phyloP scores from a whole-genome alignment of 768 basidiomycete genomes.

The Russula ochroleuca region DNA sequence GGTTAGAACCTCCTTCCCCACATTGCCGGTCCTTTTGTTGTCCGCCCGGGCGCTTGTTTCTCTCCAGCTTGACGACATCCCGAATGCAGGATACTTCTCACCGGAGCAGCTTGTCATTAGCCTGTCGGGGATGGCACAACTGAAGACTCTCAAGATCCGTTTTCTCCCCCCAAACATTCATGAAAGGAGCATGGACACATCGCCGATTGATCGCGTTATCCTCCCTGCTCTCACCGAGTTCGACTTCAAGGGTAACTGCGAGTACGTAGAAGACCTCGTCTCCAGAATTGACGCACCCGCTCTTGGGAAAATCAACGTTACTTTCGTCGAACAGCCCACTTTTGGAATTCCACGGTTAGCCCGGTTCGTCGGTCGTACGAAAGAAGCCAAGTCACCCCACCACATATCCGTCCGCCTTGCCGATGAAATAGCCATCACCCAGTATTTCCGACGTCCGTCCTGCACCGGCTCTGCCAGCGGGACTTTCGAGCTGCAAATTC shows the following conservation, averaged over 20 bases:
- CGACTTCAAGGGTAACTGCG: conserved; percentile 7
- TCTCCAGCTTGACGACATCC: conserved; percentile 10
- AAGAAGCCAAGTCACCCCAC: neutral
- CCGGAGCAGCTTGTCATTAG: neutral
- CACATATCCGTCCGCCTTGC: neutral
- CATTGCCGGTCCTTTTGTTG: conserved; percentile 4
- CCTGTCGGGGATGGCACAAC: neutral
- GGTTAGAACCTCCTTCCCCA: neutral
- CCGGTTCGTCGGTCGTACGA: conserved; percentile 7
- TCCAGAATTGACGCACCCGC: conserved; percentile 9
- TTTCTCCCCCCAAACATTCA: neutral
- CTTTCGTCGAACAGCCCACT: neutral
- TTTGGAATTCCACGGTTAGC: conserved; percentile 14
- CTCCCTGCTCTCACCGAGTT: conserved; percentile 5
- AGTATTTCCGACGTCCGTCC: neutral
- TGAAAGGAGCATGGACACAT: neutral
- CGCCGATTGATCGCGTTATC: neutral
- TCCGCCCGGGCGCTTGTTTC: conserved; percentile 6
- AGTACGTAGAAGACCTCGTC: conserved; percentile 14
- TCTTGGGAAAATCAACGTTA: neutral
- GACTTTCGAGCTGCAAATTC: conserved; percentile 2
- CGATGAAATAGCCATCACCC: neutral
- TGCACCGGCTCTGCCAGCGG: neutral
- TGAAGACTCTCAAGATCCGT: neutral
- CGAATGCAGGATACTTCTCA: conserved; percentile 4